A percentile compares a stretch with the other conserved stretches of the same genome.
Conservation (phyloP, 805 yeast species). For the Teunomyces kruisii region DNA sequence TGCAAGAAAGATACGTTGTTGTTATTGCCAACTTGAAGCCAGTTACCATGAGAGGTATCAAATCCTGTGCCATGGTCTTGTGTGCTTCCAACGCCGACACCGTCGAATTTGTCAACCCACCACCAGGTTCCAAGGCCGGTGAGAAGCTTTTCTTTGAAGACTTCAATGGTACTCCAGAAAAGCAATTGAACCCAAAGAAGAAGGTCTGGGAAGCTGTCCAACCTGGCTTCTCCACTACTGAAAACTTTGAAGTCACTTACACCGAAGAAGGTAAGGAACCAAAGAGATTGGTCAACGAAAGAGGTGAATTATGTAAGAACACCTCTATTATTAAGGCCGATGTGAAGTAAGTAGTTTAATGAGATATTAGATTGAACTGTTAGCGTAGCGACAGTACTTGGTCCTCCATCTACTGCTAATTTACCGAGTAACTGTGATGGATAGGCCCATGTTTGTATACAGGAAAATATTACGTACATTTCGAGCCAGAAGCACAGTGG, state of each 20-base stretch:
- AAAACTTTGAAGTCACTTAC: constrained; percentile 72
- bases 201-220: constrained; percentile 95
- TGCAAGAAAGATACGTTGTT: constrained; percentile 92
- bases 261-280: constrained; percentile 77
- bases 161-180: constrained; percentile 83
- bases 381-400: too few relatives aligned
- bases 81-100: constrained; percentile 77
- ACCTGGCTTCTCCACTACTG: constrained; percentile 85
- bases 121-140: constrained; percentile 89
- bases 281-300: constrained; percentile 70
- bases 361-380: neutral
- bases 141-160: constrained; percentile 95
- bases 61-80: constrained; percentile 93
- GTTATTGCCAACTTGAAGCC: constrained; percentile 96
- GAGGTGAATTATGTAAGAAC: constrained; percentile 76
- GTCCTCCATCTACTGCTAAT: too few relatives aligned
- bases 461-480: too few relatives aligned
- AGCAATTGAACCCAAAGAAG: constrained; percentile 95
- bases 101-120: constrained; percentile 95
- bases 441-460: too few relatives aligned
- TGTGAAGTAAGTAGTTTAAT: constrained; percentile 55
- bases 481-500: too few relatives aligned
- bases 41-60: constrained; percentile 96
- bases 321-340: constrained; percentile 70
- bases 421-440: too few relatives aligned